Evolutionary conservation across 2,329 filamentous ascomycete species (phyloP).

Genomic region (Cladosporium oxysporum): DNA sequence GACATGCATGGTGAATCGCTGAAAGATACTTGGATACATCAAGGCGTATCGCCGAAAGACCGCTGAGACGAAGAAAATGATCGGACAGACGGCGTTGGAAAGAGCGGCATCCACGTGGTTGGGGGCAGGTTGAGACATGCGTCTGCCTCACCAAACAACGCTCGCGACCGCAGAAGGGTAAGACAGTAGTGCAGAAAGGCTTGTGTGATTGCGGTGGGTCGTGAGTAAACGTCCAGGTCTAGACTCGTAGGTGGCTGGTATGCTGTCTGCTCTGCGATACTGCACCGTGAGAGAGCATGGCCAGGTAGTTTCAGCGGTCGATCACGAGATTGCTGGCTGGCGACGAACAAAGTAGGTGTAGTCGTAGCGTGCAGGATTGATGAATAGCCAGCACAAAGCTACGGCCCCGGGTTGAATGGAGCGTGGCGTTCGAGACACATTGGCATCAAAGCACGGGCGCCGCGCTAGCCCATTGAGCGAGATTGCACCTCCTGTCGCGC

Average conservation of each 20-base stretch:
- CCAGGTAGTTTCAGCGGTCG: neutral
- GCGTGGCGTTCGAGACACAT: slow-evolving; percentile 15
- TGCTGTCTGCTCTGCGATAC: neutral
- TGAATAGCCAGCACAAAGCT: slow-evolving; percentile 2
- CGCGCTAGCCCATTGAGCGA: slow-evolving; percentile 11
- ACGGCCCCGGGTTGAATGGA: neutral
- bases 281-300: neutral
- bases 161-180: neutral
- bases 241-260: slow-evolving; percentile 1
- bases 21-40: neutral
- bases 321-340: neutral
- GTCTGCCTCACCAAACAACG: neutral
- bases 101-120: slow-evolving; percentile 1
- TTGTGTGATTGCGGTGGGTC: slow-evolving; percentile 6
- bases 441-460: neutral
- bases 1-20: slow-evolving; percentile 1
- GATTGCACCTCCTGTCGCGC: slow-evolving; percentile 16
- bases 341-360: neutral
- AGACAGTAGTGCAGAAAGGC: slow-evolving; percentile 5
- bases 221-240: slow-evolving; percentile 12
- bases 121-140: neutral
- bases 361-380: neutral
- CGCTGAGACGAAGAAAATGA: neutral
- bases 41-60: neutral
- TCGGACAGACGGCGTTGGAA: neutral